Percentiles rank a stretch among this genome's conserved stretches.
Conservation (phyloP, 139 green algal genomes). For the Chlamydomonas sp. region DNA sequence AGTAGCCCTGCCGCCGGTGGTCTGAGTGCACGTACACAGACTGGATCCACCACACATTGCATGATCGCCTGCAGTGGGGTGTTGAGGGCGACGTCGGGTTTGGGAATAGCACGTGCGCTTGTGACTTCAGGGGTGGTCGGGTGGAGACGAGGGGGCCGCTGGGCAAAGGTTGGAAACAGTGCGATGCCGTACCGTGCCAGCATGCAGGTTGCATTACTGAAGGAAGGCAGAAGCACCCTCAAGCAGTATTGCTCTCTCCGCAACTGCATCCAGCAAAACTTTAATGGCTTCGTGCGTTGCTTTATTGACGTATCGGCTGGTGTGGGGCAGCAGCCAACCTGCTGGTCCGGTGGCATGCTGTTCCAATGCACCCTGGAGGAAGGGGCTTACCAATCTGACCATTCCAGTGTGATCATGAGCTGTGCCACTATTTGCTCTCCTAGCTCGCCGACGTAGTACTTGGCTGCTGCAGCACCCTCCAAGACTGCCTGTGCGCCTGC, state of each 20-base stretch:
- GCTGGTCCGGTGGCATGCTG: too few relatives aligned
- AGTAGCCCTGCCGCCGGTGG: constrained; percentile 42
- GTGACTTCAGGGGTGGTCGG: background rate
- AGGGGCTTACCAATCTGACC: constrained; percentile 54
- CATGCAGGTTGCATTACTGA: too few relatives aligned
- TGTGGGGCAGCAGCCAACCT: too few relatives aligned
- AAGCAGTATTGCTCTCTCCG: too few relatives aligned
- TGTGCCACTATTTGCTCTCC: constrained; percentile 43
- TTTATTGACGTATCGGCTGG: too few relatives aligned
- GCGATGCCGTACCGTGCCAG: background rate
- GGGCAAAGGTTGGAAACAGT: background rate
- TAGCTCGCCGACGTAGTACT: too few relatives aligned
- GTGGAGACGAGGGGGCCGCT: background rate
- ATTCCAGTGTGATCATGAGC: constrained; percentile 76
- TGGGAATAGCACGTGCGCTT: background rate
- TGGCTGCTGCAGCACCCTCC: too few relatives aligned
- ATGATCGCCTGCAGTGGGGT: constrained; percentile 33
- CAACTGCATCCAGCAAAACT: too few relatives aligned
- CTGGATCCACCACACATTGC: constrained; percentile 70
- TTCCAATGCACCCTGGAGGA: background rate
- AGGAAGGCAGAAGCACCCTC: too few relatives aligned
- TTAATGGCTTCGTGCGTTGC: too few relatives aligned
- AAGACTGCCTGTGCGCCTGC: too few relatives aligned
- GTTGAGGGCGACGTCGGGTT: background rate
- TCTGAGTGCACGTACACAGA: constrained; percentile 59